Percentiles rank a stretch among this genome's conserved stretches.
Evolutionary conservation across 441 rosid species (phyloP).

Genomic region (Bruguiera hainesii): DNA sequence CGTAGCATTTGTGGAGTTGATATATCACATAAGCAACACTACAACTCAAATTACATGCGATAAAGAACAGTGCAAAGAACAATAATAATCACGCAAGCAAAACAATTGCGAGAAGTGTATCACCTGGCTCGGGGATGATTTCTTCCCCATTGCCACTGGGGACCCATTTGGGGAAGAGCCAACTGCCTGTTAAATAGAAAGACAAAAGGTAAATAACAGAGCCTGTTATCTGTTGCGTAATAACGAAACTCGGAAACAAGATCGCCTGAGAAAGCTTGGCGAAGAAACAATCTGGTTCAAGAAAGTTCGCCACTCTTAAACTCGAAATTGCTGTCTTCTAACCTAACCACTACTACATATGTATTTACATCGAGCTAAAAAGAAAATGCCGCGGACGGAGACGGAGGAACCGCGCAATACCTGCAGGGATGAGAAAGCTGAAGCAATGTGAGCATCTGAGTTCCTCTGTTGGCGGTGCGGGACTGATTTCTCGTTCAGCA

Average conservation of each 20-base stretch:
- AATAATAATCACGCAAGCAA: too few relatives aligned
- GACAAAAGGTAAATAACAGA: neutral
- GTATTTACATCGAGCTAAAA: too few relatives aligned
- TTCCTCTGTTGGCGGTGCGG: neutral
- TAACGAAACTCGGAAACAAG: neutral
- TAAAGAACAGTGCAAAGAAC: too few relatives aligned
- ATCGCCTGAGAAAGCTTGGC: neutral
- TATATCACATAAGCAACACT: too few relatives aligned
- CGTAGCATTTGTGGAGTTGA: too few relatives aligned
- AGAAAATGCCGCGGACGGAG: neutral
- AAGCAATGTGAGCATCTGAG: slow-evolving; percentile 13
- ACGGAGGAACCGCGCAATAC: neutral
- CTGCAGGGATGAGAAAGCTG: slow-evolving; percentile 10
- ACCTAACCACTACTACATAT: too few relatives aligned
- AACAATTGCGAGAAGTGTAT: too few relatives aligned
- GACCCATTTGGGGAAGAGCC: neutral
- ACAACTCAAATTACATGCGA: too few relatives aligned
- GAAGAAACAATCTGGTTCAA: neutral
- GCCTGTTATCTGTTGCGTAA: neutral
- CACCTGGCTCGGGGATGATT: neutral
- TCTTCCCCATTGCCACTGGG: neutral
- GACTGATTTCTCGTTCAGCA: neutral
- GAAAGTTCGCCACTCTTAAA: neutral
- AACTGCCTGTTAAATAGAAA: neutral
- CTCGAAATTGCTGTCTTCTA: too few relatives aligned